Evolutionary conservation across 2,329 filamentous ascomycete genomes (phyloP).

Genomic region (Chaetomiaceae sp.): DNA sequence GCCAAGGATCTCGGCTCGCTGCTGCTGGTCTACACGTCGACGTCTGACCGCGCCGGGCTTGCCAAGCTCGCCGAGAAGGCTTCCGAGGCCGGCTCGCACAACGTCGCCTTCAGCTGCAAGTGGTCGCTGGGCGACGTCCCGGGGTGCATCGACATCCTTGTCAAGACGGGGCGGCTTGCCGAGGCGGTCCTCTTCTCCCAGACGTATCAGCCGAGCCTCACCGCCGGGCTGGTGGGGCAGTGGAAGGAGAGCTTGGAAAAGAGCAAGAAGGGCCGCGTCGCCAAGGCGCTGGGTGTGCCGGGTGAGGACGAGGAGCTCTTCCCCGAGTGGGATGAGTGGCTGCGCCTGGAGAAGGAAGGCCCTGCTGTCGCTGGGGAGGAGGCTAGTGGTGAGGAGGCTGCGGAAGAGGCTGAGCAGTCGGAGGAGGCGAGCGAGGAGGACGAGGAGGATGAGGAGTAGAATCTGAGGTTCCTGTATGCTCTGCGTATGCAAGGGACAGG

Average conservation of each 20-base stretch:
- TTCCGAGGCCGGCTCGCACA: conserved; percentile 72
- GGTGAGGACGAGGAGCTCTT: conserved; percentile 84
- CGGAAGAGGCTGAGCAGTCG: conserved; percentile 13
- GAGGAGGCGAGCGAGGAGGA: conserved; percentile 11
- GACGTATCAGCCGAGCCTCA: conserved; percentile 84
- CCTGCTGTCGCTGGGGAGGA: conserved; percentile 29
- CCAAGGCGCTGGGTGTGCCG: conserved; percentile 76
- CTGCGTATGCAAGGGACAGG: background rate
- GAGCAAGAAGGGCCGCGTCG: conserved; percentile 77
- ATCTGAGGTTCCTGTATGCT: background rate
- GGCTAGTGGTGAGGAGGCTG: conserved; percentile 10
- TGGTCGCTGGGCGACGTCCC: conserved; percentile 84
- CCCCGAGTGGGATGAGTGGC: conserved; percentile 91
- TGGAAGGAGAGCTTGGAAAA: conserved; percentile 87
- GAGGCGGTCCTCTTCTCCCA: conserved; percentile 91
- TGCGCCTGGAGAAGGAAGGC: conserved; percentile 73
- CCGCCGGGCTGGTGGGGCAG: conserved; percentile 59
- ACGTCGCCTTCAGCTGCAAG: conserved; percentile 84
- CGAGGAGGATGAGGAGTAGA: conserved; percentile 5
- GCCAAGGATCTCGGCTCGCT: conserved; percentile 88
- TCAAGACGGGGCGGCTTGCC: conserved; percentile 70
- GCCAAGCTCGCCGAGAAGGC: conserved; percentile 69
- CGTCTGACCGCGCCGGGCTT: conserved; percentile 71
- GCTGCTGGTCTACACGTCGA: conserved; percentile 82
- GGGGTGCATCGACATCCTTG: conserved; percentile 73